Conservation (phyloP, 23 red algal species). For the Gracilaria gracilis region DNA sequence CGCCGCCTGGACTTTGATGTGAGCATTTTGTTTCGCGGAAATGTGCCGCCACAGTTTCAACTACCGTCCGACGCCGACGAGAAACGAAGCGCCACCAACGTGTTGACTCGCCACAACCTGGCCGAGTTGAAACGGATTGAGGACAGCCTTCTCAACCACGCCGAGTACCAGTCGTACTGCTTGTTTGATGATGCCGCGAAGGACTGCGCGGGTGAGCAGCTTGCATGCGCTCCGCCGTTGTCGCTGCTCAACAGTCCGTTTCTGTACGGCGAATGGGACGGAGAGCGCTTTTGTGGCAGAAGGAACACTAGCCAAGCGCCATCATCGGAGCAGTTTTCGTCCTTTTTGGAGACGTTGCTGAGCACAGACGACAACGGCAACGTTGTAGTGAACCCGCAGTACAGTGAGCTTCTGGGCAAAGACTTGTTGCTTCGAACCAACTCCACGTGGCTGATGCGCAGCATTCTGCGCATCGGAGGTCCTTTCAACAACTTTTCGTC, state of each 20-base stretch:
- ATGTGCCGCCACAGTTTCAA: neutral
- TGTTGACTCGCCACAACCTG: slow-evolving; percentile 42
- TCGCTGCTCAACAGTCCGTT: slow-evolving; percentile 5
- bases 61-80: slow-evolving; percentile 3
- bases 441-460: slow-evolving; percentile 35
- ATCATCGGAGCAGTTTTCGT: slow-evolving; percentile 14
- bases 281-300: slow-evolving; percentile 40
- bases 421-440: slow-evolving; percentile 20
- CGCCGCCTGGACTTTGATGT: neutral
- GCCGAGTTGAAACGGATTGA: slow-evolving; percentile 26
- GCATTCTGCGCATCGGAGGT: slow-evolving; percentile 25
- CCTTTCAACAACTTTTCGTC: neutral
- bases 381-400: neutral
- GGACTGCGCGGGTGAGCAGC: slow-evolving; percentile 14
- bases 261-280: slow-evolving; percentile 41
- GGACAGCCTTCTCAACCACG: slow-evolving; percentile 14
- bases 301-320: neutral
- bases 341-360: slow-evolving; percentile 1
- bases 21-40: slow-evolving; percentile 46
- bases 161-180: slow-evolving; percentile 31
- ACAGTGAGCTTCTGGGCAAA: slow-evolving; percentile 15
- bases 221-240: slow-evolving; percentile 19
- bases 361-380: neutral
- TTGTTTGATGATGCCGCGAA: neutral
- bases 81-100: slow-evolving; percentile 21